Percentiles rank a stretch among this genome's conserved stretches.
Evolutionary conservation across 345 rosid species (phyloP).

Genomic region (Pistacia vera): DNA sequence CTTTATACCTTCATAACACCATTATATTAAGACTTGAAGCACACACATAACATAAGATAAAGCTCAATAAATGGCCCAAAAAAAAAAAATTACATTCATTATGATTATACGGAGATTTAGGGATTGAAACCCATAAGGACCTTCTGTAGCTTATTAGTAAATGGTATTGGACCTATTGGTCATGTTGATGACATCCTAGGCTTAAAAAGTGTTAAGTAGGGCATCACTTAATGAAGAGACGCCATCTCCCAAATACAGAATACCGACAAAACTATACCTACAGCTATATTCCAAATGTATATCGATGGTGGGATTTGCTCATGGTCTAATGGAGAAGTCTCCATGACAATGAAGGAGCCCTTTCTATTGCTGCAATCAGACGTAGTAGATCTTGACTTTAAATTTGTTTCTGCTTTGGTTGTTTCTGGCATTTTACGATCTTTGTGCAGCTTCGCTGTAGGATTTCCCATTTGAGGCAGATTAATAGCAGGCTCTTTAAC

Average conservation of each 20-base stretch:
- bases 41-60: not conserved
- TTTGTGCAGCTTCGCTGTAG: not conserved
- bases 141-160: too few relatives aligned
- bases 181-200: not conserved
- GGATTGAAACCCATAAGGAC: not conserved
- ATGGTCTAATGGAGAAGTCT: conserved; percentile 6
- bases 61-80: too few relatives aligned
- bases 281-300: conserved; percentile 14
- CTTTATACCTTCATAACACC: not conserved
- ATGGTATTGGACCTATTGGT: not conserved
- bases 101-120: not conserved
- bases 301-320: conserved; percentile 15
- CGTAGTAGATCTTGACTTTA: not conserved
- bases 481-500: not conserved
- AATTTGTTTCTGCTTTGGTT: not conserved
- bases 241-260: conserved; percentile 7
- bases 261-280: conserved; percentile 20
- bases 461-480: not conserved
- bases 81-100: not conserved
- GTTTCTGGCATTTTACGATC: not conserved
- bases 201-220: not conserved
- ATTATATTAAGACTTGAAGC: not conserved
- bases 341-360: conserved; percentile 12
- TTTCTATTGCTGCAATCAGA: not conserved
- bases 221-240: not conserved